These are phyloP conservation scores for Ceratobasidium sp. DNA, from an alignment of 1,284 basidiomycete species.

Conservation along the genomic window DNA sequence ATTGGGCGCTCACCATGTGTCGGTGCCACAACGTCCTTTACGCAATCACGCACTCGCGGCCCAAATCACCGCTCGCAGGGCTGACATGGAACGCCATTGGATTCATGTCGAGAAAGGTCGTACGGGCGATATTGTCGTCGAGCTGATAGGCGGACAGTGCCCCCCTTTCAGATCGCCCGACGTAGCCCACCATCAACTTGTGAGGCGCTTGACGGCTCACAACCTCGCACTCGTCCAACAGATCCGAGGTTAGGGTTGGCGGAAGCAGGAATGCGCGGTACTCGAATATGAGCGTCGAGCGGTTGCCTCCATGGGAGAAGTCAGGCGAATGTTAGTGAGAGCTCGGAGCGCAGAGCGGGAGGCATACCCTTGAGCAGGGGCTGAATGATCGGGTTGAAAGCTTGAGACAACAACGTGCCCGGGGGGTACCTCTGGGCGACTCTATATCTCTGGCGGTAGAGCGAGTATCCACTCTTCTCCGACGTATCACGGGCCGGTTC, in stretches of 20 bases:
- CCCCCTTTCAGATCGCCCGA: slow-evolving; percentile 32
- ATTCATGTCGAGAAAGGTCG: slow-evolving; percentile 41
- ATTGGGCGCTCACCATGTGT: slow-evolving; percentile 15
- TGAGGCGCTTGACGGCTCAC: slow-evolving; percentile 40
- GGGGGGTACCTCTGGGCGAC: slow-evolving; percentile 35
- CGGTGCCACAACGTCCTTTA: not conserved
- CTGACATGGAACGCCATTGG: slow-evolving; percentile 36
- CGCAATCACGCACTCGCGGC: slow-evolving; percentile 40
- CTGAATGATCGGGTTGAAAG: slow-evolving; percentile 29
- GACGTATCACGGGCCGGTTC: slow-evolving; percentile 13
- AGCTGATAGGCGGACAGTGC: slow-evolving; percentile 35
- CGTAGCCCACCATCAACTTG: slow-evolving; percentile 42
- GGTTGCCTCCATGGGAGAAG: slow-evolving; percentile 3
- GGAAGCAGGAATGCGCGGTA: slow-evolving; percentile 30
- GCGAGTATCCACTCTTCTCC: not conserved
- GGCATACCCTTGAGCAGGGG: slow-evolving; percentile 29
- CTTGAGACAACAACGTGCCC: slow-evolving; percentile 17
- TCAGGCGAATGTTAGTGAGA: slow-evolving; percentile 6
- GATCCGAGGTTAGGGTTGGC: not conserved
- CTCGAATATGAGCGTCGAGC: slow-evolving; percentile 35
- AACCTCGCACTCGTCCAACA: slow-evolving; percentile 34
- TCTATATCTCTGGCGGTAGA: slow-evolving; percentile 30
- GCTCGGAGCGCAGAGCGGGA: not conserved
- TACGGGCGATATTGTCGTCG: slow-evolving; percentile 36
- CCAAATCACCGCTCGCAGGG: slow-evolving; percentile 13